Percentiles rank a stretch among this genome's conserved stretches.
Evolutionary conservation across 805 yeast species (phyloP).

Genomic region (Yarrowia yakushimensis): DNA sequence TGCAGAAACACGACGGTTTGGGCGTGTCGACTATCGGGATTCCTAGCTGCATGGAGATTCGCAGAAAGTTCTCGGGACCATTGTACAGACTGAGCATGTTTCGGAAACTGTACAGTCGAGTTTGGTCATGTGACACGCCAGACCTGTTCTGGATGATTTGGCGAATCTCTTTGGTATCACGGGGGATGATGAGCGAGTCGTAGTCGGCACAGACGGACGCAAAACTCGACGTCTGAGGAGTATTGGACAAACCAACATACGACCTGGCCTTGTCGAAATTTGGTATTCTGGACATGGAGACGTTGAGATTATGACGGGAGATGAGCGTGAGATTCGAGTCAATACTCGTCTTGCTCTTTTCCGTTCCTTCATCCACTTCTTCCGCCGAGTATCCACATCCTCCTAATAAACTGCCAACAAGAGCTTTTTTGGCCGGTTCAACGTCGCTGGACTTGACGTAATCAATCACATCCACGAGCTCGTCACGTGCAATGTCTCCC

Average conservation of each 20-base stretch:
- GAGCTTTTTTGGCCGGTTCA: not conserved
- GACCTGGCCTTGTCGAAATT: not conserved
- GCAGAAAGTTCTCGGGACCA: not conserved
- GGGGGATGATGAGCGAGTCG: not conserved
- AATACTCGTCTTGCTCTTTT: too few species aligned
- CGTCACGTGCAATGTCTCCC: not conserved
- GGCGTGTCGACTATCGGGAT: not conserved
- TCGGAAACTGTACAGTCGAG: not conserved
- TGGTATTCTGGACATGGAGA: not conserved
- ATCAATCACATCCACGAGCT: not conserved
- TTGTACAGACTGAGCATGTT: not conserved
- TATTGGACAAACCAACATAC: not conserved
- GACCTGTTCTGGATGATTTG: not conserved
- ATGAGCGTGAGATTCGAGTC: not conserved
- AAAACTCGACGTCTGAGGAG: not conserved
- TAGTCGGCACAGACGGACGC: not conserved
- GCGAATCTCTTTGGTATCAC: not conserved
- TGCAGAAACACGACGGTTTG: constrained; percentile 6
- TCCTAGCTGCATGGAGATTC: not conserved
- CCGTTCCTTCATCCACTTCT: not conserved
- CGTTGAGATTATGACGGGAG: not conserved
- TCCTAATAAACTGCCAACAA: not conserved
- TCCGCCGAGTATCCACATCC: not conserved
- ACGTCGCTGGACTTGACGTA: not conserved
- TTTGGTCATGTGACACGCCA: not conserved